Base-by-base conservation (phyloP, 1,284 basidiomycete species). In the Acaromyces ingoldii region DNA sequence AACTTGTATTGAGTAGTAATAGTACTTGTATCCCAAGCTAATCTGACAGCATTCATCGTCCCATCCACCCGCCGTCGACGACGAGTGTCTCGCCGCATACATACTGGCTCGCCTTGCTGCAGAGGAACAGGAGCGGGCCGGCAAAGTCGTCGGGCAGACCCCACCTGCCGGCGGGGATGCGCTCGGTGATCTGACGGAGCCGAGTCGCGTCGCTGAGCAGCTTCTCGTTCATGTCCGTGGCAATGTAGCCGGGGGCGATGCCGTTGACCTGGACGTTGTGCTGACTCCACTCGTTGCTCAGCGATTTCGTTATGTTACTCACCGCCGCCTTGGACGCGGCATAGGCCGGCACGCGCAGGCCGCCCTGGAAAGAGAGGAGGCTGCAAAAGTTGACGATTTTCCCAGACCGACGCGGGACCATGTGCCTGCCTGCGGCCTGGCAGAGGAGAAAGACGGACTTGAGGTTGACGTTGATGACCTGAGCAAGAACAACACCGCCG, bases 191-290 rank as follows among this genome's bases (percentile, higher is more conserved):
- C 78, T 96, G 91, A 49, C 84, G 84, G 54, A 85, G 80, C 47
- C 89, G 84, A 37, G 79, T 80, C 33, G 86, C 83, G 76, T 91
- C 85, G 44, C 81, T 79, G 39, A 91, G 80, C 39, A 91, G 80
- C 63, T 82, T 83, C 69, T 86, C 84, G 76, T 90, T 91, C 65
- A 68, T 67, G 38, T 68, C 63, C 9, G 65, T 68, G 0, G 65
- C 65, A 48, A 68, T 68, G 58, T 68, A 68, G 2, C 65, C 65
- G 0, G 64, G 62, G 22, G 87, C 87, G 63, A 96, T 90, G 19
- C 75, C 87, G 75, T 92, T 91, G 43, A 93, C 89, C 73, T 91
- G 87, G 53, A 95, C 83, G 62, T 89, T 90, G 72, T 89, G 84
- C 64, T 82, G 81, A 38, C 82, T 81, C 86, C 86, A 88, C 62